Percentiles rank a stretch among this genome's conserved stretches.
These are phyloP conservation scores for Prunus davidiana DNA, from an alignment of 306 rosid genomes.

Conservation along the genomic window DNA sequence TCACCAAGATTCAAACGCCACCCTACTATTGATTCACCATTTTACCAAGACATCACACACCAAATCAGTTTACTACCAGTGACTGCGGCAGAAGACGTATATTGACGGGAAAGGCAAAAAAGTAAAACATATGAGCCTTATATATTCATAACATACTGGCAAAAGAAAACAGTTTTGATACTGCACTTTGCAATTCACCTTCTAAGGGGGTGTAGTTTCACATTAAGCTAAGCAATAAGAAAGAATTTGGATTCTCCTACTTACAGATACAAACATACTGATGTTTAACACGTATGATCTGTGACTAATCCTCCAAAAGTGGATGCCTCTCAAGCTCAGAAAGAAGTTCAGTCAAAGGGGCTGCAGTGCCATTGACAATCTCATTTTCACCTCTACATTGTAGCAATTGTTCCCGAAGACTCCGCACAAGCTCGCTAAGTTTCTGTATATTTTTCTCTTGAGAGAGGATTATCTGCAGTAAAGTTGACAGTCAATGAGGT, in stretches of 20 bases:
- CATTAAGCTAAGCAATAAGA: conserved; percentile 14
- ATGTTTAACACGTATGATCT: conserved; percentile 6
- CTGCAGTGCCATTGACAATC: conserved; percentile 30
- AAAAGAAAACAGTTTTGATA: not conserved
- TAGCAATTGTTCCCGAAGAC: conserved; percentile 43
- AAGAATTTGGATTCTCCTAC: conserved; percentile 23
- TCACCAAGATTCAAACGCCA: not conserved
- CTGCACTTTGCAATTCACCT: conserved; percentile 2
- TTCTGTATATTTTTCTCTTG: conserved; percentile 59
- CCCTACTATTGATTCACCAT: not conserved
- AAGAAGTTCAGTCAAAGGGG: conserved; percentile 43
- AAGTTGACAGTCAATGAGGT: not conserved
- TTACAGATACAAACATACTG: conserved; percentile 21
- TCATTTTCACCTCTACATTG: conserved; percentile 46
- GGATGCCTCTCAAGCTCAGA: conserved; percentile 45
- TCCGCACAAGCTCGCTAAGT: conserved; percentile 49
- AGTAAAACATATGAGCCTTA: not conserved
- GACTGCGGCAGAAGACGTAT: not conserved
- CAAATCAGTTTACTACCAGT: not conserved
- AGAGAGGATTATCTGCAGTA: conserved; percentile 60
- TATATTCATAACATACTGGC: not conserved
- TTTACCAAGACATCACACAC: not conserved
- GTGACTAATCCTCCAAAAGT: conserved; percentile 44
- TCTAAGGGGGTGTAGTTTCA: conserved; percentile 1
- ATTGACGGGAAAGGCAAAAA: not conserved